These are phyloP conservation scores for Microascus cirrosus DNA, from an alignment of 2,329 filamentous ascomycete species.

Conservation along the genomic window DNA sequence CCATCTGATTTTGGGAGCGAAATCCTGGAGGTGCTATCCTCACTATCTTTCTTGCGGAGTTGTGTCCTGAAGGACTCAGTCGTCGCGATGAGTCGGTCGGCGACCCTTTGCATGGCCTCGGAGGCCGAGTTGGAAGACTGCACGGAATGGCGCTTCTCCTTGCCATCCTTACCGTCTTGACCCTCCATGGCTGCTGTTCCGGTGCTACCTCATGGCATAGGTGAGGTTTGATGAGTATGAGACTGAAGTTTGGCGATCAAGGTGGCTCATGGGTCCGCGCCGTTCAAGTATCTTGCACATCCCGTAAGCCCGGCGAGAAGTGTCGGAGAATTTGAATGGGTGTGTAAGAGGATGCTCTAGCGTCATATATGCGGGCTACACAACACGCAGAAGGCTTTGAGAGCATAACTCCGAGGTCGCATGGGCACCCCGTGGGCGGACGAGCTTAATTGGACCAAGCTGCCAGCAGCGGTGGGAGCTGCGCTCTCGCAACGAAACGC, in stretches of 20 bases:
- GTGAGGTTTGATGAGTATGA: background rate
- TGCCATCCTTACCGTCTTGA: background rate
- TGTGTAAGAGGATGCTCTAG: background rate
- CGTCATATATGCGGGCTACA: background rate
- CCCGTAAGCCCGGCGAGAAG: background rate
- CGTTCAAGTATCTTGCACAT: background rate
- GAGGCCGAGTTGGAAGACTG: constrained; percentile 5
- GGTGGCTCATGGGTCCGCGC: background rate
- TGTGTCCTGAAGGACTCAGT: constrained; percentile 8
- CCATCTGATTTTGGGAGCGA: background rate
- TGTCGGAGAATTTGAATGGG: background rate
- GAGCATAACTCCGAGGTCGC: background rate
- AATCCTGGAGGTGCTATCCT: background rate
- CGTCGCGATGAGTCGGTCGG: constrained; percentile 7
- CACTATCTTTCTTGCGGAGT: constrained; percentile 4
- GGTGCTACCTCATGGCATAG: constrained; percentile 1
- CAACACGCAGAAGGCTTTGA: background rate
- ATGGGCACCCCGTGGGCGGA: background rate
- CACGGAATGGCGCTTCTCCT: constrained; percentile 4
- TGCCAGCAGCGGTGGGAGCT: background rate
- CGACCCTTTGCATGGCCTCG: constrained; percentile 8
- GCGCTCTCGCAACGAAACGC: background rate
- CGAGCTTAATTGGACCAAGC: background rate
- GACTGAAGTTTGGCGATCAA: background rate
- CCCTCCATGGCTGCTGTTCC: background rate